Conservation (phyloP, 176 grass and related monocot species). For the Oryza brachyantha region DNA sequence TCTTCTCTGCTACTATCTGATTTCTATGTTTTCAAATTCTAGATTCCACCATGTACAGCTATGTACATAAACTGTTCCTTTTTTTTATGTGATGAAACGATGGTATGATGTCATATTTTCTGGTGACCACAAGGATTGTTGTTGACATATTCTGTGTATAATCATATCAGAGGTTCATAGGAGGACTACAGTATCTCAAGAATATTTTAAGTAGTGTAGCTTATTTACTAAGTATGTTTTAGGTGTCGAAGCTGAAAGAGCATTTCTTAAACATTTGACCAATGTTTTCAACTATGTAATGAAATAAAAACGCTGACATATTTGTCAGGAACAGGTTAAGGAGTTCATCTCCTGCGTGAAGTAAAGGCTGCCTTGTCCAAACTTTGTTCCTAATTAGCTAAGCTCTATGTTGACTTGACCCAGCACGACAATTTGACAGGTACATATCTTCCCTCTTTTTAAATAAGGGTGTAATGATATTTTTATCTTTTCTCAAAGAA, state of each 20-base stretch:
- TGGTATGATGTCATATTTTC: neutral
- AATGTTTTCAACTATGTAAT: constrained; percentile 39
- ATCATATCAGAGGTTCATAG: constrained; percentile 21
- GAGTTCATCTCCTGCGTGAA: constrained; percentile 41
- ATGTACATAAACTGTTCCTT: neutral
- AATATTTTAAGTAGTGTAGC: constrained; percentile 21
- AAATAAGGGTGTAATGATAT: neutral
- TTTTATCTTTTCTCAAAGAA: neutral
- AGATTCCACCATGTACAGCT: neutral
- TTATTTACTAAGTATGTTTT: constrained; percentile 22
- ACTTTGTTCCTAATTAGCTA: constrained; percentile 32
- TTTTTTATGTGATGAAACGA: neutral
- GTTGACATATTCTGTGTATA: constrained; percentile 19
- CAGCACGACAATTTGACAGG: constrained; percentile 5
- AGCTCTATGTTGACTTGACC: constrained; percentile 25
- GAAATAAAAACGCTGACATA: constrained; percentile 31
- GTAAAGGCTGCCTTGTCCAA: constrained; percentile 20
- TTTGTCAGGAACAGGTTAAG: constrained; percentile 21
- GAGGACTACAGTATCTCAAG: constrained; percentile 15
- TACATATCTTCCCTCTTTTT: neutral
- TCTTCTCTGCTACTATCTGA: neutral
- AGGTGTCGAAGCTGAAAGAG: constrained; percentile 19
- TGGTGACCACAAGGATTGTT: neutral
- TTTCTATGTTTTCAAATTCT: constrained; percentile 5
- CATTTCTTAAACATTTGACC: constrained; percentile 37